Conservation (phyloP, 2,329 filamentous ascomycete genomes). For the Pseudocercospora vitis region DNA sequence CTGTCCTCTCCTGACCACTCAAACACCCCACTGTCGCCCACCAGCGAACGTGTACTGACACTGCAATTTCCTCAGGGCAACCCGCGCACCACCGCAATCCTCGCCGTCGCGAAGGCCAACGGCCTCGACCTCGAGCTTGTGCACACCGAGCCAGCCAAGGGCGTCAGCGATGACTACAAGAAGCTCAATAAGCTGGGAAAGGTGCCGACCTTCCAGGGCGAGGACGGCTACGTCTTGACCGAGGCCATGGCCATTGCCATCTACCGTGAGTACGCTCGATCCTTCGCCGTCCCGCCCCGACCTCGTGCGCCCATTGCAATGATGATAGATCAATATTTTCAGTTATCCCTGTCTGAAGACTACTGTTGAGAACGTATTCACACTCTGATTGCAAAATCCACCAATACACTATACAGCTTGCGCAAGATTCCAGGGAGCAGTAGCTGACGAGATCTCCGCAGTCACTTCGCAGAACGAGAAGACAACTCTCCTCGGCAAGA, state of each 20-base stretch:
- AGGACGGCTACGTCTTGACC: constrained; percentile 84
- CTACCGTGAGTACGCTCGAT: constrained; percentile 72
- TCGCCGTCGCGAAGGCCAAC: constrained; percentile 96
- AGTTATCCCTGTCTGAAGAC: constrained; percentile 99
- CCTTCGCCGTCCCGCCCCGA: neutral
- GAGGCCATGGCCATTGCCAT: constrained; percentile 95
- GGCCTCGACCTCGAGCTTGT: constrained; percentile 87
- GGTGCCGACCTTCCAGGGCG: constrained; percentile 88
- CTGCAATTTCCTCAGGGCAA: constrained; percentile 63
- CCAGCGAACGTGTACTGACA: constrained; percentile 11
- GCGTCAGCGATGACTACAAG: constrained; percentile 72
- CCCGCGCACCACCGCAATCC: constrained; percentile 83
- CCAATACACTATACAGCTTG: neutral
- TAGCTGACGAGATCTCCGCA: constrained; percentile 43
- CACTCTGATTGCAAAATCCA: constrained; percentile 63
- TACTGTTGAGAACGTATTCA: constrained; percentile 83
- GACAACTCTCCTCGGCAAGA: constrained; percentile 98
- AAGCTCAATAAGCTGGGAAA: constrained; percentile 86
- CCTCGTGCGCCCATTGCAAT: constrained; percentile 48
- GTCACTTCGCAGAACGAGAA: constrained; percentile 99
- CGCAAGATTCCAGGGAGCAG: constrained; percentile 2
- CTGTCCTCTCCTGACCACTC: constrained; percentile 7
- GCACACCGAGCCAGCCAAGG: constrained; percentile 64
- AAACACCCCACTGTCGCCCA: constrained; percentile 16
- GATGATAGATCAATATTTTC: constrained; percentile 70